These are phyloP conservation scores for Eucalyptus globulus DNA, from an alignment of 345 rosid species.

Conservation along the genomic window DNA sequence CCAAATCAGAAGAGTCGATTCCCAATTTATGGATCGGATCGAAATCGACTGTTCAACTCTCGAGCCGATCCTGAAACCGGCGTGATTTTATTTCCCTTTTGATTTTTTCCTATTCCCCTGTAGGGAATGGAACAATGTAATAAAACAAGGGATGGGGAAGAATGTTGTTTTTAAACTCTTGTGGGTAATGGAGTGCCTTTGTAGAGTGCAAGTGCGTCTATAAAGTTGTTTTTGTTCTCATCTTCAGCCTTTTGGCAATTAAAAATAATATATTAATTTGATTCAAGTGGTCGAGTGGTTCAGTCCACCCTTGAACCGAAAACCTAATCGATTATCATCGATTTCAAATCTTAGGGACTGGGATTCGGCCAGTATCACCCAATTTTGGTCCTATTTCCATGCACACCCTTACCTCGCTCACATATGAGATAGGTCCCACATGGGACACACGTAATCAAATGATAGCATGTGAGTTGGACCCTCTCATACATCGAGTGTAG, in stretches of 20 bases:
- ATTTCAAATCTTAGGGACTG: no score
- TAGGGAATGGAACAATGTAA: rapidly evolving
- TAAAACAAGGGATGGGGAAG: neutral
- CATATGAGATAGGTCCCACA: neutral
- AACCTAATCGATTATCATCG: neutral
- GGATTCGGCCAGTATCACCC: neutral
- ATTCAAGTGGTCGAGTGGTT: neutral
- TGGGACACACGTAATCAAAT: neutral
- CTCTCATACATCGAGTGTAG: neutral
- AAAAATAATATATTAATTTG: neutral
- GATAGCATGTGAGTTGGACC: neutral
- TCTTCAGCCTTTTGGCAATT: neutral
- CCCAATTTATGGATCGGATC: rapidly evolving
- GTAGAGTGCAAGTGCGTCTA: neutral
- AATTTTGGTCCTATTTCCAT: neutral
- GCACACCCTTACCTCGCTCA: neutral
- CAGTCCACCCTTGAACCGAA: neutral
- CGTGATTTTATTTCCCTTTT: neutral
- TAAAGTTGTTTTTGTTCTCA: neutral
- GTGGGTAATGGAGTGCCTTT: neutral
- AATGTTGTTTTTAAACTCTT: no score
- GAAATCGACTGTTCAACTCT: rapidly evolving
- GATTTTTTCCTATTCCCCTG: neutral
- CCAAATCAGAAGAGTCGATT: rapidly evolving
- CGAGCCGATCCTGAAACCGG: rapidly evolving